Base-by-base conservation (phyloP, 2,329 filamentous ascomycete genomes). In the Penicillium griseofulvum region DNA sequence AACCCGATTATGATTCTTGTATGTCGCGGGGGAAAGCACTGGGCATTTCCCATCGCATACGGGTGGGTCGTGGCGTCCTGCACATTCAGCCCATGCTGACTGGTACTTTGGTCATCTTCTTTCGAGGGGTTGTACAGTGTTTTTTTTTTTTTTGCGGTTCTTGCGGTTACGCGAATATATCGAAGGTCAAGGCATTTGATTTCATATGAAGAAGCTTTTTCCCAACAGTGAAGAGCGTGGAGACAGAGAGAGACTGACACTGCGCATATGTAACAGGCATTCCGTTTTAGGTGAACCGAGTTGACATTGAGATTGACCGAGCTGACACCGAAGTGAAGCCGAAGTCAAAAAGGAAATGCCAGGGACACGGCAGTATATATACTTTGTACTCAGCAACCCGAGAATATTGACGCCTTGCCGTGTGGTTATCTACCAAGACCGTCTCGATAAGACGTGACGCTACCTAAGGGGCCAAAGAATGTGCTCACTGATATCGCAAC, bases 371-470 rank as follows among this genome's bases (percentile, higher is more conserved):
- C 14, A 44, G 53, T 61, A 55, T 63, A 61, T 60, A 60, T 55
- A 53, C 29, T 16, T 31, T 16, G 46, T 29, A 41, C 26, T 49
- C 37, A 42, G 11, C 17, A 45, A n/a, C 14, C 42, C 22, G 10
- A 26, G 19, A 24, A 31, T 14, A 39, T 42, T 49, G 44, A 54
- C 37, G 28, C 51, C 45, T 28, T 49, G 44, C 49, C 51, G 53
- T 58, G 42, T 39, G 58, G 33, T 51, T 64, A 66, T 67, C 62
- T 63, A 56, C 57, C 66, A 56, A 61, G 24, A 53, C 41, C 17
- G 53, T 60, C 46, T 60, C 48, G 66, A 66, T 67, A 69, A 67
- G 66, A 56, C 58, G 59, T 65, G 58, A 64, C 56, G 37, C 53
- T 58, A 55, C 54, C 46, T 48, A 59, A 58, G 39, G 36, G 47